Conservation (phyloP, 345 rosid species). For the Rubroshorea leprosula region DNA sequence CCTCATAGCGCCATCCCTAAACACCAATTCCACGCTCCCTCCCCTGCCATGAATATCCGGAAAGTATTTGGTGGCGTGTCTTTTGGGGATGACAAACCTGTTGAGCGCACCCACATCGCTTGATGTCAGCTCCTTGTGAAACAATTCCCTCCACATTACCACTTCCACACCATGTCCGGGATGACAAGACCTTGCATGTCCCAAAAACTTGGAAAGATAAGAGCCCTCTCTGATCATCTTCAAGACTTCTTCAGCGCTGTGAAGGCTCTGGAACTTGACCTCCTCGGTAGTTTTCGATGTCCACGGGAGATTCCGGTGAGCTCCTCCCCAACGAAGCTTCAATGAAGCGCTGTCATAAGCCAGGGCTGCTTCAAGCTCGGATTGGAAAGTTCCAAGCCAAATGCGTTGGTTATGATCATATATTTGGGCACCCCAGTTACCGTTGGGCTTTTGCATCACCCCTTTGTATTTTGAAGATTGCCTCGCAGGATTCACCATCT, state of each 20-base stretch:
- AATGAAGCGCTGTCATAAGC: conserved; percentile 62
- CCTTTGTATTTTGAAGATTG: conserved; percentile 56
- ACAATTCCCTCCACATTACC: conserved; percentile 46
- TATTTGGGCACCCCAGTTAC: conserved; percentile 70
- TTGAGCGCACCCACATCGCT: conserved; percentile 90
- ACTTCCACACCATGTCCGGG: too few species aligned
- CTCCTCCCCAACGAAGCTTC: conserved; percentile 42
- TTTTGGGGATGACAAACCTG: conserved; percentile 81
- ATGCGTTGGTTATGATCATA: conserved; percentile 45
- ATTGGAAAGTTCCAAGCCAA: conserved; percentile 72
- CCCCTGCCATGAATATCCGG: conserved; percentile 30
- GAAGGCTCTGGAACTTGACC: conserved; percentile 36
- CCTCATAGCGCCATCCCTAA: conserved; percentile 39
- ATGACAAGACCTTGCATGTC: too few species aligned
- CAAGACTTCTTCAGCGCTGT: conserved; percentile 33
- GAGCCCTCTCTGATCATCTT: conserved; percentile 69
- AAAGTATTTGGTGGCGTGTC: conserved; percentile 49
- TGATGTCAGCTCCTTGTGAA: conserved; percentile 71
- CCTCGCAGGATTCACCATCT: too few species aligned
- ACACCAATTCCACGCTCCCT: conserved; percentile 30
- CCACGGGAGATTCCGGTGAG: conserved; percentile 58
- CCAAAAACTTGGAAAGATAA: conserved; percentile 46
- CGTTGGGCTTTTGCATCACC: conserved; percentile 47
- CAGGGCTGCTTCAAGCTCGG: conserved; percentile 51
- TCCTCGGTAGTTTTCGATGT: conserved; percentile 36